phyloP scores from a whole-genome alignment of 441 rosid species.

The Jatropha multifida region DNA sequence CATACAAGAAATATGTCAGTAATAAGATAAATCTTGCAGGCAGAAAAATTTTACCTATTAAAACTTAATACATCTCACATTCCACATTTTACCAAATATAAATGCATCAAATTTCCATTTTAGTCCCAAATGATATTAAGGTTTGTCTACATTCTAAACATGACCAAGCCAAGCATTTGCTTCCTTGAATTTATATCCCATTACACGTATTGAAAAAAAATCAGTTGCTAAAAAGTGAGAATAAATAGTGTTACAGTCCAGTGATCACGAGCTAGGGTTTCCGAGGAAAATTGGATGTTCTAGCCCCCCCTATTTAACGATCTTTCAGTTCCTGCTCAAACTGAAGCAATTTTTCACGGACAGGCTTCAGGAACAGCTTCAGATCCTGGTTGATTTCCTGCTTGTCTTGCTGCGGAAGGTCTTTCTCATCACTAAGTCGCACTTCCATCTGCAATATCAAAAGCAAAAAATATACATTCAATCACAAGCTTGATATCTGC shows the following conservation, averaged over 20 bases:
- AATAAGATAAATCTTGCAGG: no score
- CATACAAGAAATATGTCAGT: no score
- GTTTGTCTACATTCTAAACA: slow-evolving; percentile 2
- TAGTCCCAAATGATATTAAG: background rate
- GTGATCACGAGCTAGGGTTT: slow-evolving; percentile 6
- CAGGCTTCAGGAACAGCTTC: slow-evolving; percentile 72
- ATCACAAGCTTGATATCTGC: background rate
- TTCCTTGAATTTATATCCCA: slow-evolving; percentile 20
- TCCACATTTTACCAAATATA: background rate
- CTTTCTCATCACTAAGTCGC: slow-evolving; percentile 59
- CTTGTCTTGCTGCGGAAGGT: slow-evolving; percentile 57
- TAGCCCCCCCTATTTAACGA: slow-evolving; percentile 33
- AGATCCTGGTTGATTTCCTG: slow-evolving; percentile 50
- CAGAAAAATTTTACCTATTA: no score
- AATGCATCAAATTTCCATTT: background rate
- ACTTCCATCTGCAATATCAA: slow-evolving; percentile 55
- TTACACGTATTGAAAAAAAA: background rate
- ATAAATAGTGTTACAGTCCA: slow-evolving; percentile 25
- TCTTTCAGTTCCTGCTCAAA: slow-evolving; percentile 91
- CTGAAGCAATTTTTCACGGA: slow-evolving; percentile 66
- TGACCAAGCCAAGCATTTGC: slow-evolving; percentile 2
- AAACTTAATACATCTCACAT: no score
- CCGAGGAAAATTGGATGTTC: background rate
- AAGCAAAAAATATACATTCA: no score
- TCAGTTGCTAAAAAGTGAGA: slow-evolving; percentile 7